These are phyloP conservation scores for Starmera pachycereana DNA, from an alignment of 805 yeast species.

Conservation along the genomic window DNA sequence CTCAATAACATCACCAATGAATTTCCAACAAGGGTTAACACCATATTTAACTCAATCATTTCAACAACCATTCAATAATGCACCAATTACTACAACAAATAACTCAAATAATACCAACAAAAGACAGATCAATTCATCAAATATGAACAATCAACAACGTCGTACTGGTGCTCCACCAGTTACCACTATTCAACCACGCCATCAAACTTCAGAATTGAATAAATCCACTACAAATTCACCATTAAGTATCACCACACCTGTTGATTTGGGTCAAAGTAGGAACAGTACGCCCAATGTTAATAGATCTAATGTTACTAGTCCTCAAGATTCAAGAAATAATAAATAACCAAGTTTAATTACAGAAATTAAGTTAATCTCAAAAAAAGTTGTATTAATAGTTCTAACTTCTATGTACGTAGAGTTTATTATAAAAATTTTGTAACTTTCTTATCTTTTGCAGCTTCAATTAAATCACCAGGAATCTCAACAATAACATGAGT, in stretches of 20 bases:
- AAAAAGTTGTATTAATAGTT: no score
- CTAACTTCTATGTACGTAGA: no score
- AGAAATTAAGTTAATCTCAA: no score
- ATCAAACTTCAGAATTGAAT: neutral
- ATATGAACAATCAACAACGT: slow-evolving; percentile 1
- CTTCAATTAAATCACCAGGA: slow-evolving; percentile 29
- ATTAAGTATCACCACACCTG: no score
- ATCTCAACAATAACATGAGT: slow-evolving; percentile 26
- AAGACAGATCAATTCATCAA: no score
- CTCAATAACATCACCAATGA: slow-evolving; percentile 6
- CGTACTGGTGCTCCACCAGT: slow-evolving; percentile 1
- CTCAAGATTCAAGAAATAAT: neutral
- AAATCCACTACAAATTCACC: neutral
- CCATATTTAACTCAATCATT: slow-evolving; percentile 6
- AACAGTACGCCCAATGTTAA: slow-evolving; percentile 6
- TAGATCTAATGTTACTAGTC: slow-evolving; percentile 2
- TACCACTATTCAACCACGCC: neutral
- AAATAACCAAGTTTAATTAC: no score
- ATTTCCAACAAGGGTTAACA: slow-evolving; percentile 8
- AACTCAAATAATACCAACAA: no score
- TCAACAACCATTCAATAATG: slow-evolving; percentile 2
- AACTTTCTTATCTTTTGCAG: slow-evolving; percentile 27
- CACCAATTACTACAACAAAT: no score
- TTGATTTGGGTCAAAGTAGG: neutral
- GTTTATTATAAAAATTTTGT: slow-evolving; percentile 22